phyloP scores from a whole-genome alignment of 768 basidiomycete species.

The Pholiota conissans region DNA sequence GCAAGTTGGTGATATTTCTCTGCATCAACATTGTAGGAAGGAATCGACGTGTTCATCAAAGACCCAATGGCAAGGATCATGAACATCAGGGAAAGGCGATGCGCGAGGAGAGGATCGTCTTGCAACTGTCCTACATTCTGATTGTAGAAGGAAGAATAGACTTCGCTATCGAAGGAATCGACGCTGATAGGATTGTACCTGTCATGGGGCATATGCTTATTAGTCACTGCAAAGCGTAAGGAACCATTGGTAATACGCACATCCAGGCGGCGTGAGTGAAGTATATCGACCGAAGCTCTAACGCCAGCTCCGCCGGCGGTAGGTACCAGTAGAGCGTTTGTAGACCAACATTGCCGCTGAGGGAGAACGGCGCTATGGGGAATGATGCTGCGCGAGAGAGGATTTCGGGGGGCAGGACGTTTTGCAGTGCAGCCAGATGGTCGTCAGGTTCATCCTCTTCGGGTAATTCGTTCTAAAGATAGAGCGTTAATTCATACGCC shows the following conservation, averaged over 20 bases:
- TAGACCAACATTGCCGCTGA: conserved; percentile 45
- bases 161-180: conserved; percentile 59
- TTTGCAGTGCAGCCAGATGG: conserved; percentile 48
- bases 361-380: conserved; percentile 51
- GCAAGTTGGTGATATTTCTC: conserved; percentile 72
- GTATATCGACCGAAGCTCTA: conserved; percentile 60
- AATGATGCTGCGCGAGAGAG: conserved; percentile 65
- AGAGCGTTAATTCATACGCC: conserved; percentile 11
- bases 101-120: conserved; percentile 55
- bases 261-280: conserved; percentile 72
- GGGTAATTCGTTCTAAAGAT: conserved; percentile 57
- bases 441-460: conserved; percentile 53
- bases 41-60: conserved; percentile 54
- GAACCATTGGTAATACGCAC: conserved; percentile 31
- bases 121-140: conserved; percentile 39
- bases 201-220: neutral
- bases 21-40: conserved; percentile 65
- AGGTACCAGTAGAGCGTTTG: conserved; percentile 70
- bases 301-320: conserved; percentile 58
- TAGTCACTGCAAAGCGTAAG: neutral
- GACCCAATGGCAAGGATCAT: conserved; percentile 68
- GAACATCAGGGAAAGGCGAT: conserved; percentile 63
- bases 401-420: conserved; percentile 60
- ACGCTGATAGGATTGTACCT: conserved; percentile 71
- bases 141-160: conserved; percentile 59